Conservation (phyloP, 192 early-diverging fungal species). For the Linnemannia exigua region DNA sequence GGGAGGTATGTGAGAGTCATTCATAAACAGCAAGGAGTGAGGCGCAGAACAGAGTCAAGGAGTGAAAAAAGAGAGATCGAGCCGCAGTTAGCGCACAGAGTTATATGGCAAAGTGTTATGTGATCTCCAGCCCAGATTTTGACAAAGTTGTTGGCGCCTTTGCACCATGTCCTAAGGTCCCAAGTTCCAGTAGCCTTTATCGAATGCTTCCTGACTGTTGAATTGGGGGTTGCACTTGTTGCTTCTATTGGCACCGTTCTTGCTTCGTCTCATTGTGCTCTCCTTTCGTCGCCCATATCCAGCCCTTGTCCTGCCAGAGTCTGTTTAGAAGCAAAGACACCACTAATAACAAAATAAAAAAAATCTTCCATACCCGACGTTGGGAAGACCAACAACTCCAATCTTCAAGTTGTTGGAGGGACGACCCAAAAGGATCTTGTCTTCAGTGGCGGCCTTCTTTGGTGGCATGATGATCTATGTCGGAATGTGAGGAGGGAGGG, state of each 20-base stretch:
- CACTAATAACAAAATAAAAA: background rate
- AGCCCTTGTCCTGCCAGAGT: background rate
- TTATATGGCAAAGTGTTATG: background rate
- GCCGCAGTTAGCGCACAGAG: constrained; percentile 46
- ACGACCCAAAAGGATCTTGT: constrained; percentile 83
- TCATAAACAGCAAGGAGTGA: constrained; percentile 60
- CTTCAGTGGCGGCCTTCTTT: constrained; percentile 83
- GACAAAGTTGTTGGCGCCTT: background rate
- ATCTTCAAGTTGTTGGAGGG: constrained; percentile 93
- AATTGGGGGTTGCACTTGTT: background rate
- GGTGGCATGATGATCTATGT: constrained; percentile 75
- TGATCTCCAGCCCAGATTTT: background rate
- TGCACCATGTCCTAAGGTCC: background rate
- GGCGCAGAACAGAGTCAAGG: too few relatives aligned
- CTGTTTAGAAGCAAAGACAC: background rate
- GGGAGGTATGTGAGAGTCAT: background rate
- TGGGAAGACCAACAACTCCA: constrained; percentile 98
- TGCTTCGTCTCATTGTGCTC: background rate
- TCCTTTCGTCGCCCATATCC: too few relatives aligned
- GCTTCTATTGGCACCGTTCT: background rate
- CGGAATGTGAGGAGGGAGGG: constrained; percentile 26
- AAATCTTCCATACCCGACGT: constrained; percentile 82
- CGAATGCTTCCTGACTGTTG: background rate
- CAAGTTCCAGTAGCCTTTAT: background rate
- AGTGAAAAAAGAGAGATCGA: constrained; percentile 43